Evolutionary conservation across 2,329 filamentous ascomycete species (phyloP).

Genomic region (Biscogniauxia marginata): DNA sequence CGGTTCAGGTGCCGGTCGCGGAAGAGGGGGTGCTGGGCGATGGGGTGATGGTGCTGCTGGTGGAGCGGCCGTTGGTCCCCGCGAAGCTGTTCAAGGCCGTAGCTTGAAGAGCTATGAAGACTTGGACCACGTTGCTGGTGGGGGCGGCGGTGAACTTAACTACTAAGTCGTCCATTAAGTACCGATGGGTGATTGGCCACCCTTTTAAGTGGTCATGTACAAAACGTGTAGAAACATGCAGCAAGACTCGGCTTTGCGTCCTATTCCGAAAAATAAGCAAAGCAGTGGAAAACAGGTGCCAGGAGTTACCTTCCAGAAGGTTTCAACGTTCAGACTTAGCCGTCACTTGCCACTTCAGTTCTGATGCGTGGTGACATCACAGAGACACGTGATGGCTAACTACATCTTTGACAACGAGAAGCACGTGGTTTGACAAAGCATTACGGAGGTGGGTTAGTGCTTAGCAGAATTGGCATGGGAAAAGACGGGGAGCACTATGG

Average conservation of each 20-base stretch:
- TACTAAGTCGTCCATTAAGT: conserved; percentile 59
- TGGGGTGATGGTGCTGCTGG: conserved; percentile 75
- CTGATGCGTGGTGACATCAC: neutral
- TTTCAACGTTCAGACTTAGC: neutral
- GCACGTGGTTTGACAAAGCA: neutral
- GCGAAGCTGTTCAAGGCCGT: conserved; percentile 87
- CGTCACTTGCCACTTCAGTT: neutral
- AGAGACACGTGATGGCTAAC: neutral
- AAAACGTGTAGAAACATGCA: neutral
- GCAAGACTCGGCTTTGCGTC: neutral
- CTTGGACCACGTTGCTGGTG: conserved; percentile 77
- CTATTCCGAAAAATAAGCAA: neutral
- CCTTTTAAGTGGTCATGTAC: neutral
- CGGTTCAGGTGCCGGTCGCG: conserved; percentile 52
- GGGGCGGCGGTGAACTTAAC: conserved; percentile 81
- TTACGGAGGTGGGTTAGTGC: neutral
- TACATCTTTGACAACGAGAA: neutral
- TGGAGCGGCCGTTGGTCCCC: conserved; percentile 75
- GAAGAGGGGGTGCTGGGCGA: conserved; percentile 52
- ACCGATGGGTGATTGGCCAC: neutral
- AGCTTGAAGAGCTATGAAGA: conserved; percentile 98
- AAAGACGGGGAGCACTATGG: neutral
- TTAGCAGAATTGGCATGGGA: neutral
- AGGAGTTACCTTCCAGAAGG: neutral
- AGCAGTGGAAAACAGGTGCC: neutral